phyloP scores from a whole-genome alignment of 1,284 basidiomycete species.

The Filobasidium uniguttulatum region DNA sequence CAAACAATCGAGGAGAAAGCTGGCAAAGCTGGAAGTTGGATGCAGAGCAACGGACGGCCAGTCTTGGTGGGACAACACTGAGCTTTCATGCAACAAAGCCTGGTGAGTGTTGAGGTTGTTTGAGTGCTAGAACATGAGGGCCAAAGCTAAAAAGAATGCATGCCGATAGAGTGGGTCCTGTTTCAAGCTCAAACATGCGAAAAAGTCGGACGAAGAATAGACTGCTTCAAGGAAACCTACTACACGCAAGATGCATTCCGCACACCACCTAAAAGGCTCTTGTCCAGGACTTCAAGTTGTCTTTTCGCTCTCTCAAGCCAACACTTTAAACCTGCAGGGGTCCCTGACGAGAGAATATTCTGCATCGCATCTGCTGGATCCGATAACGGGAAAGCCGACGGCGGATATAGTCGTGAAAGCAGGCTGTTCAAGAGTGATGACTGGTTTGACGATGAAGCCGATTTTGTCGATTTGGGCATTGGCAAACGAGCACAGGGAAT shows the following conservation, averaged over 20 bases:
- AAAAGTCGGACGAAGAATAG: conserved; percentile 34
- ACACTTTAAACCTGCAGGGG: conserved; percentile 55
- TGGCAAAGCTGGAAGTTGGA: conserved; percentile 71
- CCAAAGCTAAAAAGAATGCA: no score
- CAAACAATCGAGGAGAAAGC: conserved; percentile 65
- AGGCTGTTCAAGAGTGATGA: conserved; percentile 67
- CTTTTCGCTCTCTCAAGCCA: conserved; percentile 71
- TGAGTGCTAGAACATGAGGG: not conserved
- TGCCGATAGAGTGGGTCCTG: conserved; percentile 47
- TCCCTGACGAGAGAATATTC: conserved; percentile 59
- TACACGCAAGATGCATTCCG: conserved; percentile 73
- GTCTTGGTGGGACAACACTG: conserved; percentile 47
- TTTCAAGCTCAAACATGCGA: conserved; percentile 68
- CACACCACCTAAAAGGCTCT: conserved; percentile 46
- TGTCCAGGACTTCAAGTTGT: conserved; percentile 59
- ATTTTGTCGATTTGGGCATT: conserved; percentile 63
- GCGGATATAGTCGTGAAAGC: conserved; percentile 43
- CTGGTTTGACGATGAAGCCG: conserved; percentile 54
- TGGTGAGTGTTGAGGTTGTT: conserved; percentile 38
- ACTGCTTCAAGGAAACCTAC: conserved; percentile 75
- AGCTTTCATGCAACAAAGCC: conserved; percentile 72
- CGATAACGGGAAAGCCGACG: conserved; percentile 31
- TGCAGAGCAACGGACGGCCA: conserved; percentile 48
- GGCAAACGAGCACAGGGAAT: conserved; percentile 73
- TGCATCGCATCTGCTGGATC: conserved; percentile 69